Evolutionary conservation across 805 yeast species (phyloP).

Genomic region (Sugiyamaella qingdaonensis): DNA sequence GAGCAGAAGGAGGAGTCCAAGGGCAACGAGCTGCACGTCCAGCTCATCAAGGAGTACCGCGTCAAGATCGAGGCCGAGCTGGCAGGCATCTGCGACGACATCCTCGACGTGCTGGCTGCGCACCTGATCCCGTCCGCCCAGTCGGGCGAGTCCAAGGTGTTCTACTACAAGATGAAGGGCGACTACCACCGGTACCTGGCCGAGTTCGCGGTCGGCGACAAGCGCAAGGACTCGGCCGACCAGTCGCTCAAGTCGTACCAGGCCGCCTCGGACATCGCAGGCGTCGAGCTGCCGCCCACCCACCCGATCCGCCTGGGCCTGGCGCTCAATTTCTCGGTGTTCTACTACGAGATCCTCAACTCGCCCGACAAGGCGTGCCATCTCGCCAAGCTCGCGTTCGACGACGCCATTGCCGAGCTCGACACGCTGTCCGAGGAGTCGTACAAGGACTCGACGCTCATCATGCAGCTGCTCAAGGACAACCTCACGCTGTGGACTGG

Average conservation of each 20-base stretch:
- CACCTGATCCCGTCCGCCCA: conserved; percentile 92
- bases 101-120: conserved; percentile 77
- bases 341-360: conserved; percentile 96
- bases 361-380: conserved; percentile 99
- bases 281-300: conserved; percentile 94
- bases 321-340: conserved; percentile 96
- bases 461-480: conserved; percentile 98
- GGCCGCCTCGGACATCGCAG: conserved; percentile 95
- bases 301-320: conserved; percentile 98
- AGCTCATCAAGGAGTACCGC: conserved; percentile 89
- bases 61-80: conserved; percentile 90
- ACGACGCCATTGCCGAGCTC: conserved; percentile 97
- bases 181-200: conserved; percentile 99
- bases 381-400: conserved; percentile 97
- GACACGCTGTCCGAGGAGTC: conserved; percentile 97
- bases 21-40: conserved; percentile 87
- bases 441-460: conserved; percentile 96
- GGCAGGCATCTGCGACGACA: conserved; percentile 90
- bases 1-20: conserved; percentile 98
- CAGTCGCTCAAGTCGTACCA: conserved; percentile 91
- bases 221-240: conserved; percentile 89
- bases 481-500: conserved; percentile 88
- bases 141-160: conserved; percentile 96
- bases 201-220: conserved; percentile 88
- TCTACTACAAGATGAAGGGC: conserved; percentile 99